Conservation (phyloP, 257 asterid species). For the Orobanche coerulescens region DNA sequence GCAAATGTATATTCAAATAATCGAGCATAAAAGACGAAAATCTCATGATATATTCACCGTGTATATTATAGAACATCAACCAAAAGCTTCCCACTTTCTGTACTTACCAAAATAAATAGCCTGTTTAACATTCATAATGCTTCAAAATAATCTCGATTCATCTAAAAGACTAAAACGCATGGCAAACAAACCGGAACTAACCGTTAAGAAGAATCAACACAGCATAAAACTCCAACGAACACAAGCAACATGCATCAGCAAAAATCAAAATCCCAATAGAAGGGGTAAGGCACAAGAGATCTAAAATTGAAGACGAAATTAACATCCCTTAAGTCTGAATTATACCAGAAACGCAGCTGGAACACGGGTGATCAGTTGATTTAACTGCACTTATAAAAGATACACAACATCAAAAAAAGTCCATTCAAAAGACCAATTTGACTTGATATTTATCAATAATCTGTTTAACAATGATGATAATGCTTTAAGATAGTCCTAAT, state of each 20-base stretch:
- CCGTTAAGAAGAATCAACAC: neutral
- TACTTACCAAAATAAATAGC: neutral
- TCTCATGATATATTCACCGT: neutral
- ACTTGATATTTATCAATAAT: neutral
- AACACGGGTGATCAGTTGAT: neutral
- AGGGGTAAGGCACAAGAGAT: slow-evolving; percentile 11
- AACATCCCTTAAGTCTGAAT: neutral
- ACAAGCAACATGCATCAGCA: neutral
- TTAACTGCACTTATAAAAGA: slow-evolving; percentile 3
- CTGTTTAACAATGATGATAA: neutral
- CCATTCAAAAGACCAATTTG: neutral
- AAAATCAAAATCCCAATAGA: slow-evolving; percentile 12
- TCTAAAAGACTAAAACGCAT: slow-evolving; percentile 12
- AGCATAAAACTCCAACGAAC: neutral
- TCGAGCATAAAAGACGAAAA: neutral
- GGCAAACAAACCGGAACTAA: neutral
- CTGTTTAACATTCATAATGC: neutral
- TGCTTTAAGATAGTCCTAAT: neutral
- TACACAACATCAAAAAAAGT: slow-evolving; percentile 1
- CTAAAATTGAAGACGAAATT: neutral
- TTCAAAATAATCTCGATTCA: neutral
- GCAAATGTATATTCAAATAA: too few relatives aligned
- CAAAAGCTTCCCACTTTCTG: neutral
- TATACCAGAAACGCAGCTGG: slow-evolving; percentile 9
- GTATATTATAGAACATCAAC: neutral